A percentile compares a stretch with the other conserved stretches of the same genome.
These are phyloP conservation scores for Spathaspora hagerdaliae DNA, from an alignment of 805 yeast species.

Conservation along the genomic window DNA sequence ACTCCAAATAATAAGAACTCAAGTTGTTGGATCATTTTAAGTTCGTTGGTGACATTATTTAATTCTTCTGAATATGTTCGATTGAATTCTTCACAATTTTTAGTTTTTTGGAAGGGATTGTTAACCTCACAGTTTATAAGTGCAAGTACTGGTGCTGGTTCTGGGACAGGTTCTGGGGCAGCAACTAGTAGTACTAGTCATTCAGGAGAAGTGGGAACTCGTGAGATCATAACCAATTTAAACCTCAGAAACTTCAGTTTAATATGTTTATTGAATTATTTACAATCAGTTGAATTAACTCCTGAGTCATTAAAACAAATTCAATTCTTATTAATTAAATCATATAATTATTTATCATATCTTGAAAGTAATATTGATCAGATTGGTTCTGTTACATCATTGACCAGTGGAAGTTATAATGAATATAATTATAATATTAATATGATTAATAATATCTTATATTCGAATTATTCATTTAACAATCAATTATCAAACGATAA, in stretches of 20 bases:
- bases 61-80: conserved; percentile 39
- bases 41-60: conserved; percentile 37
- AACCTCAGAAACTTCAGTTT: conserved; percentile 35
- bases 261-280: conserved; percentile 36
- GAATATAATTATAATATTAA: conserved; percentile 27
- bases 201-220: conserved; percentile 15
- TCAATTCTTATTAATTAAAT: conserved; percentile 37
- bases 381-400: conserved; percentile 30
- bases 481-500: conserved; percentile 19
- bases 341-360: conserved; percentile 37
- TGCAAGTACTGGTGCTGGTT: conserved; percentile 14
- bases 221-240: conserved; percentile 31
- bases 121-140: conserved; percentile 39
- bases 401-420: conserved; percentile 23
- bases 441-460: conserved; percentile 25
- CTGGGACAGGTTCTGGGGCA: too few species aligned
- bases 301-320: conserved; percentile 40
- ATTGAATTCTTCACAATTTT: conserved; percentile 40
- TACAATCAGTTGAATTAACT: conserved; percentile 31
- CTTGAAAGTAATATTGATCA: conserved; percentile 33
- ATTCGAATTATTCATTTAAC: conserved; percentile 19
- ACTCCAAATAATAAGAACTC: conserved; percentile 22
- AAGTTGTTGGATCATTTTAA: conserved; percentile 39
- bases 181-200: neutral
- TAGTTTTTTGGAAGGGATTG: conserved; percentile 42